These are phyloP conservation scores for Brettanomyces naardenensis DNA, from an alignment of 805 yeast species.

Conservation along the genomic window DNA sequence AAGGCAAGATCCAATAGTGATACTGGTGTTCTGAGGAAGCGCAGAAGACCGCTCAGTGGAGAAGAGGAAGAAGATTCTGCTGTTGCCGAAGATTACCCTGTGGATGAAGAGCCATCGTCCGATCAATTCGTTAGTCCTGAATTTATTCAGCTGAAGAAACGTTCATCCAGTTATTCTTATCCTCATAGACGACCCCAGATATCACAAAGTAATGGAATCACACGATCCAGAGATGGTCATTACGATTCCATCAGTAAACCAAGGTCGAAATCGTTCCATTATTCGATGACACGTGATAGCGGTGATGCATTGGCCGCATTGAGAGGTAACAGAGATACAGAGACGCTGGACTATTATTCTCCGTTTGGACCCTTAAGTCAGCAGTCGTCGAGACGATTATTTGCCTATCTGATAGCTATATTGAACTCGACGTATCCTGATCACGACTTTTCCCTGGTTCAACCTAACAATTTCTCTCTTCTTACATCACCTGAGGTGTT, in stretches of 20 bases:
- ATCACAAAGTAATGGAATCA: background rate
- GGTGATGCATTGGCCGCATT: background rate
- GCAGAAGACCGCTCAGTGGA: background rate
- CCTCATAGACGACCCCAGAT: conserved; percentile 10
- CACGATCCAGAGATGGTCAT: conserved; percentile 9
- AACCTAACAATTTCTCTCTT: conserved; percentile 69
- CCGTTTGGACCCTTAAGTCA: conserved; percentile 93
- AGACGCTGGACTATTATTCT: conserved; percentile 20
- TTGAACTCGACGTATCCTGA: conserved; percentile 92
- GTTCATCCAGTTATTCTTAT: conserved; percentile 26
- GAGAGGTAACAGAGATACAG: conserved; percentile 20
- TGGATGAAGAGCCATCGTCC: background rate
- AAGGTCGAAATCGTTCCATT: conserved; percentile 24
- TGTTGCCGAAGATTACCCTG: background rate
- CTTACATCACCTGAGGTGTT: conserved; percentile 40
- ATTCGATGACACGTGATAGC: background rate
- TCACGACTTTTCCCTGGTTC: conserved; percentile 83
- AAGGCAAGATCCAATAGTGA: conserved; percentile 1
- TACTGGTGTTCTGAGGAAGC: background rate
- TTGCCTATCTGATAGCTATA: conserved; percentile 85
- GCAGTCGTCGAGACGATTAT: conserved; percentile 79
- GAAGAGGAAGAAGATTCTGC: background rate
- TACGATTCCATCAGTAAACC: conserved; percentile 8
- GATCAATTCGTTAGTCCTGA: conserved; percentile 20
- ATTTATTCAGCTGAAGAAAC: conserved; percentile 23